Evolutionary conservation across 768 basidiomycete species (phyloP).

Genomic region (Tricholoma matsutake): DNA sequence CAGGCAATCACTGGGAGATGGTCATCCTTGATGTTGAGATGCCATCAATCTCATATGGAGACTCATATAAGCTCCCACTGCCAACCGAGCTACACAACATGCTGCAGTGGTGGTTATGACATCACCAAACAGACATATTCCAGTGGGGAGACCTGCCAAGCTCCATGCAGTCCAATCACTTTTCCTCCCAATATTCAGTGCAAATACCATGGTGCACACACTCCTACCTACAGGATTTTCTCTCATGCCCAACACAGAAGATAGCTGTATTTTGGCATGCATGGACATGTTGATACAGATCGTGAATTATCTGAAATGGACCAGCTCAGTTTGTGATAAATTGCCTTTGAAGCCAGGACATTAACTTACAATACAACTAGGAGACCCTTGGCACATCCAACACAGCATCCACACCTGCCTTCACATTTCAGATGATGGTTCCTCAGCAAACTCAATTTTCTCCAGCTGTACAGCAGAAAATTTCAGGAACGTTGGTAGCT

Average conservation of each 20-base stretch:
- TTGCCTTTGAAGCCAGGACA: too few species aligned
- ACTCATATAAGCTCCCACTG: slow-evolving; percentile 4
- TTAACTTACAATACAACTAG: background rate
- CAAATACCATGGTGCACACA: background rate
- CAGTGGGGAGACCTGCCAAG: background rate
- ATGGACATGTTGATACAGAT: background rate
- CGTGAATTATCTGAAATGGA: too few species aligned
- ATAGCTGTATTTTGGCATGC: background rate
- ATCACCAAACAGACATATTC: background rate
- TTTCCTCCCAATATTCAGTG: background rate
- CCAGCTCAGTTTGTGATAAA: too few species aligned
- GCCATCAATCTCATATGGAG: slow-evolving; percentile 1
- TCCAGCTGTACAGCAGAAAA: background rate
- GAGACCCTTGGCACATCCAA: background rate
- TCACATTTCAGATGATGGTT: background rate
- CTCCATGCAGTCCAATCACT: background rate
- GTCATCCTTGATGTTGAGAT: slow-evolving; percentile 3
- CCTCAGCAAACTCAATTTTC: background rate
- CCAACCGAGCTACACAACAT: background rate
- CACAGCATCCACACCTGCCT: background rate
- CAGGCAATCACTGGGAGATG: slow-evolving; percentile 8
- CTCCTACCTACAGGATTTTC: background rate
- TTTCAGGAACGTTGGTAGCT: background rate
- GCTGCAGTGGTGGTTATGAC: slow-evolving; percentile 1
- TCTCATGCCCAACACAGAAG: background rate